Evolutionary conservation across 2,329 filamentous ascomycete species (phyloP).

Genomic region (Nigrospora osmanthi): DNA sequence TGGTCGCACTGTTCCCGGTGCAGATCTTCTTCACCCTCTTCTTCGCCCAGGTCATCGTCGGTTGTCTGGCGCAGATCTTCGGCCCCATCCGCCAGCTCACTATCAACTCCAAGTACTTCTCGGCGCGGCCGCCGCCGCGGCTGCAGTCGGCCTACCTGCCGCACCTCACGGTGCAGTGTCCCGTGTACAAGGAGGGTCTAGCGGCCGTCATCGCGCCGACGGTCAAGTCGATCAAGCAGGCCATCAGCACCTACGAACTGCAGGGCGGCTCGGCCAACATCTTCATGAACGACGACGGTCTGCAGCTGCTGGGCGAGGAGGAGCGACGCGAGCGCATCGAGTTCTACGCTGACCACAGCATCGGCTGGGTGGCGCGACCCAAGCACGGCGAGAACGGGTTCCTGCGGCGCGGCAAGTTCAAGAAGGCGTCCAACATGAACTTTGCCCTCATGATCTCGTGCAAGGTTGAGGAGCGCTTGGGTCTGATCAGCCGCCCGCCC

Average conservation of each 20-base stretch:
- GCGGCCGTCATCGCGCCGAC: conserved; percentile 68
- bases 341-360: conserved; percentile 61
- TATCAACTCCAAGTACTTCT: conserved; percentile 76
- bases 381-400: conserved; percentile 57
- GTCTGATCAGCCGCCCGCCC: conserved; percentile 32
- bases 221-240: conserved; percentile 68
- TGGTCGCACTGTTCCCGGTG: conserved; percentile 59
- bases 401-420: conserved; percentile 52
- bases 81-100: conserved; percentile 68
- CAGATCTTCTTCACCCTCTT: conserved; percentile 78
- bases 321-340: conserved; percentile 56
- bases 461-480: conserved; percentile 53
- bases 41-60: conserved; percentile 71
- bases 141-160: conserved; percentile 51
- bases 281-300: conserved; percentile 69
- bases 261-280: conserved; percentile 74
- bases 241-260: conserved; percentile 69
- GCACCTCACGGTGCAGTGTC: conserved; percentile 77
- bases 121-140: conserved; percentile 59
- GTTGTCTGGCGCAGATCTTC: conserved; percentile 67
- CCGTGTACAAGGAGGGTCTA: conserved; percentile 82
- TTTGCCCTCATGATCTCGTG: conserved; percentile 56
- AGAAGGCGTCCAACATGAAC: conserved; percentile 73
- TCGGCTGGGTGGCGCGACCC: conserved; percentile 62
- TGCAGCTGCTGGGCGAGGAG: conserved; percentile 58